phyloP scores from a whole-genome alignment of 345 rosid species.

The Capsella bursapastoris region DNA sequence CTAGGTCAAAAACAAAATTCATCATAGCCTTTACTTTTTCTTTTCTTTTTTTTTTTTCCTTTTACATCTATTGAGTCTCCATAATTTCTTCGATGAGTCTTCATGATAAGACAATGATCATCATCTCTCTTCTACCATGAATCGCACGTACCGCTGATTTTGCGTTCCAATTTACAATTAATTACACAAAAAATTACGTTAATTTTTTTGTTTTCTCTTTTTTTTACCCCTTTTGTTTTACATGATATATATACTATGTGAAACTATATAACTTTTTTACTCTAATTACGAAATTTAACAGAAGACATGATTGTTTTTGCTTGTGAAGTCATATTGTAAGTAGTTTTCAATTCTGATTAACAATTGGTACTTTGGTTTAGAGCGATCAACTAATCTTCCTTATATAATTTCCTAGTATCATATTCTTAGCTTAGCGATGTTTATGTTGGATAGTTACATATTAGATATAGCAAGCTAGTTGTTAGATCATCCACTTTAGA shows the following conservation, averaged over 20 bases:
- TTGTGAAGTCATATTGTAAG: not conserved
- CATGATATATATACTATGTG: too few relatives aligned
- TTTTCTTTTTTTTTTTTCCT: conserved; percentile 8
- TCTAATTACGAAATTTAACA: not conserved
- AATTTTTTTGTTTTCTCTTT: not conserved
- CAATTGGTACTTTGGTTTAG: not conserved
- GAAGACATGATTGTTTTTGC: not conserved
- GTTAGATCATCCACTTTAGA: not conserved
- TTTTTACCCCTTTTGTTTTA: too few relatives aligned
- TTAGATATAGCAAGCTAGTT: not conserved
- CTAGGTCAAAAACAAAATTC: conserved; percentile 3
- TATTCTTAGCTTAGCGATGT: not conserved
- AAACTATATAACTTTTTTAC: not conserved
- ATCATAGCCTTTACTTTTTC: conserved; percentile 20
- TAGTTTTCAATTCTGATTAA: not conserved
- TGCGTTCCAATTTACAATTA: not conserved
- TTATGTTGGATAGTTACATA: conserved; percentile 3
- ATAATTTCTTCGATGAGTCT: conserved; percentile 36
- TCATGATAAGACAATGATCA: conserved; percentile 49
- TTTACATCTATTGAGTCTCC: conserved; percentile 30
- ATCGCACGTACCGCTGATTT: conserved; percentile 18
- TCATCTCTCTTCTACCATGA: conserved; percentile 32
- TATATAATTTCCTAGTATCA: too few relatives aligned
- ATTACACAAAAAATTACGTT: not conserved
- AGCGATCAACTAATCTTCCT: not conserved